Evolutionary conservation across 2,329 filamentous ascomycete genomes (phyloP).

Genomic region (Apiospora sp.): DNA sequence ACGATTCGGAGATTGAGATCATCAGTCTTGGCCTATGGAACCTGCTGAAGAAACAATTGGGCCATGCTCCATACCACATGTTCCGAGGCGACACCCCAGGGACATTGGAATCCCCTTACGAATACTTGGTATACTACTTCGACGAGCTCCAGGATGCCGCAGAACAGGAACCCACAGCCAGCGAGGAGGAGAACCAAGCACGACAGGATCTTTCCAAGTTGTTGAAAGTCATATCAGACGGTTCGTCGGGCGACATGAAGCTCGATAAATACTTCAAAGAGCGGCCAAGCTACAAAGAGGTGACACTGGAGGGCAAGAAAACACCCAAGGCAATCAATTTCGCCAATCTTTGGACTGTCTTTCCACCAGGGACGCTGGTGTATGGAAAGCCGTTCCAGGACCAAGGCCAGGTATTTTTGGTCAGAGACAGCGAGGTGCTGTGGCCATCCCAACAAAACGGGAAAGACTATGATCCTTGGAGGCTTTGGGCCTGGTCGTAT

Average conservation of each 20-base stretch:
- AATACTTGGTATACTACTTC: neutral
- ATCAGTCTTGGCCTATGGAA: neutral
- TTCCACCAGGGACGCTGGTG: constrained; percentile 26
- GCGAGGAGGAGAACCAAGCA: neutral
- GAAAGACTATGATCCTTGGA: neutral
- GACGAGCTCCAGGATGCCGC: neutral
- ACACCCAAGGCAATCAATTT: constrained; percentile 24
- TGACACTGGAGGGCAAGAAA: neutral
- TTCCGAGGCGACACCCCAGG: constrained; percentile 6
- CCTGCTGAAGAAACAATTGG: constrained; percentile 13
- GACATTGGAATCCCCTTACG: constrained; percentile 6
- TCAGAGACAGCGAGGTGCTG: neutral
- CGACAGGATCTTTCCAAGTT: constrained; percentile 25
- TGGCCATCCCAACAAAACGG: neutral
- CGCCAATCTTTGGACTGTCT: constrained; percentile 28
- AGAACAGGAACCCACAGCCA: neutral
- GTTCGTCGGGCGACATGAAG: constrained; percentile 25
- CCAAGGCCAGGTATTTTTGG: constrained; percentile 28
- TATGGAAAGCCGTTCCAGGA: constrained; percentile 27
- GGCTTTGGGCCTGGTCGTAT: constrained; percentile 17
- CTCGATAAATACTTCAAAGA: constrained; percentile 29
- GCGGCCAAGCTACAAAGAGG: neutral
- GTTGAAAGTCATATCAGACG: constrained; percentile 22
- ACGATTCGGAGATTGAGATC: constrained; percentile 18
- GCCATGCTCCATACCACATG: constrained; percentile 17